phyloP scores from a whole-genome alignment of 345 rosid species.

The Camelina neglecta region DNA sequence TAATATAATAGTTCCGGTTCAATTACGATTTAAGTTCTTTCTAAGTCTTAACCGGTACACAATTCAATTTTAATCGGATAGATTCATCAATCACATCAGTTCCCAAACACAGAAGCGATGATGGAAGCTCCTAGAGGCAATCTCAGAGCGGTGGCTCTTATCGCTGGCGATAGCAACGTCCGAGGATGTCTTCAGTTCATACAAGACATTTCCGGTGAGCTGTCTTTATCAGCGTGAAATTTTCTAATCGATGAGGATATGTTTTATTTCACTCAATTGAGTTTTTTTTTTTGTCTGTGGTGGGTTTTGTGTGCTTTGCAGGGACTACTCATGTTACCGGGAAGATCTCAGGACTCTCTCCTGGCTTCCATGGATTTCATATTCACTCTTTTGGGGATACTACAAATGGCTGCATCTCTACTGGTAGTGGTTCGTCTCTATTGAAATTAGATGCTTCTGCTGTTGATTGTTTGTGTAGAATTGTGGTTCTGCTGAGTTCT shows the following conservation, averaged over 20 bases:
- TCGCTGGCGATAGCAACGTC: conserved; percentile 64
- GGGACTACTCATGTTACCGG: conserved; percentile 82
- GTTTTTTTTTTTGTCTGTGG: not conserved
- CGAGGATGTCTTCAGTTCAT: conserved; percentile 72
- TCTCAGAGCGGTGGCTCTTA: conserved; percentile 83
- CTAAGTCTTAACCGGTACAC: not conserved
- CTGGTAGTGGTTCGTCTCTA: conserved; percentile 75
- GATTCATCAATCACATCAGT: conserved; percentile 2
- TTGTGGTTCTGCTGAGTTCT: not conserved
- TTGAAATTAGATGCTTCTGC: not conserved
- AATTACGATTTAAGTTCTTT: not conserved
- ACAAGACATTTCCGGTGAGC: conserved; percentile 64
- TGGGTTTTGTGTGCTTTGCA: conserved; percentile 31
- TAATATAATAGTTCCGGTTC: conserved; percentile 25
- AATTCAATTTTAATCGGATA: conserved; percentile 23
- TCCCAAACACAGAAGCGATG: conserved; percentile 38
- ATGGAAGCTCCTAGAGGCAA: conserved; percentile 56
- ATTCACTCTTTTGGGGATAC: conserved; percentile 93
- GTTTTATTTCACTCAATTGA: not conserved
- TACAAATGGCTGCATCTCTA: conserved; percentile 95
- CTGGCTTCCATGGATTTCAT: conserved; percentile 91
- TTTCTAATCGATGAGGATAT: not conserved
- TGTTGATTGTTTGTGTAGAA: not conserved
- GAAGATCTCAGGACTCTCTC: conserved; percentile 72
- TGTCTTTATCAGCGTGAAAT: conserved; percentile 11